Conservation (phyloP, 768 basidiomycete genomes). For the Boletus barrowsii region DNA sequence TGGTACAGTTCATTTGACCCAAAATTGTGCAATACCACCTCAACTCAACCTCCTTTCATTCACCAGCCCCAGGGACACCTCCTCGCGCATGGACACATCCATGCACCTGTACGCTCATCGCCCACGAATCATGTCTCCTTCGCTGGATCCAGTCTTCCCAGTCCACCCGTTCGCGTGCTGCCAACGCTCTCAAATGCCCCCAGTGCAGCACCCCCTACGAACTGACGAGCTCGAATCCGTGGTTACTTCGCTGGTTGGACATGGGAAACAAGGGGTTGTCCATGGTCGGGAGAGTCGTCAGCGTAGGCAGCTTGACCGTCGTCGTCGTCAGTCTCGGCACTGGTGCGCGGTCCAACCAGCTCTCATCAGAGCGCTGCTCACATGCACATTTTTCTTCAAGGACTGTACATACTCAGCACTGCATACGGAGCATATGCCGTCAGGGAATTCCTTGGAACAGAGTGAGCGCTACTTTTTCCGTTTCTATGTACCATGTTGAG, state of each 20-base stretch:
- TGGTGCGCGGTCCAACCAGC: constrained; percentile 41
- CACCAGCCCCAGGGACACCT: constrained; percentile 43
- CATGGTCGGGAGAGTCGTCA: constrained; percentile 49
- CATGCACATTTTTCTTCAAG: constrained; percentile 25
- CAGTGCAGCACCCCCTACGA: constrained; percentile 70
- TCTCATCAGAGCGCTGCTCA: not conserved
- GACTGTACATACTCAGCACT: constrained; percentile 50
- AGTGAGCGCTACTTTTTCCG: constrained; percentile 38
- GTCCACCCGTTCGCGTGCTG: constrained; percentile 46
- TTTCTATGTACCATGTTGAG: not conserved
- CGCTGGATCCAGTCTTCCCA: constrained; percentile 78
- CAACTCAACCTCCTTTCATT: not conserved
- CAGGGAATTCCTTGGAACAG: constrained; percentile 63
- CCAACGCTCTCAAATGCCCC: constrained; percentile 74
- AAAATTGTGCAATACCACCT: not conserved
- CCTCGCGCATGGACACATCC: constrained; percentile 73
- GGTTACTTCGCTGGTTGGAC: constrained; percentile 48
- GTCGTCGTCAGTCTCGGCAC: constrained; percentile 56
- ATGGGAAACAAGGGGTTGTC: constrained; percentile 49
- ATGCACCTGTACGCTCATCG: constrained; percentile 75
- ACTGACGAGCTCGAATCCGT: constrained; percentile 61
- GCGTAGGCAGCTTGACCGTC: constrained; percentile 47
- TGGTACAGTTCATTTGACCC: constrained; percentile 20
- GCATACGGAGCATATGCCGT: constrained; percentile 74
- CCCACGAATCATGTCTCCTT: constrained; percentile 76